A percentile compares a stretch with the other conserved stretches of the same genome.
These are phyloP conservation scores for Neoscytalidium dimidiatum DNA, from an alignment of 2,329 filamentous ascomycete species.

Conservation along the genomic window DNA sequence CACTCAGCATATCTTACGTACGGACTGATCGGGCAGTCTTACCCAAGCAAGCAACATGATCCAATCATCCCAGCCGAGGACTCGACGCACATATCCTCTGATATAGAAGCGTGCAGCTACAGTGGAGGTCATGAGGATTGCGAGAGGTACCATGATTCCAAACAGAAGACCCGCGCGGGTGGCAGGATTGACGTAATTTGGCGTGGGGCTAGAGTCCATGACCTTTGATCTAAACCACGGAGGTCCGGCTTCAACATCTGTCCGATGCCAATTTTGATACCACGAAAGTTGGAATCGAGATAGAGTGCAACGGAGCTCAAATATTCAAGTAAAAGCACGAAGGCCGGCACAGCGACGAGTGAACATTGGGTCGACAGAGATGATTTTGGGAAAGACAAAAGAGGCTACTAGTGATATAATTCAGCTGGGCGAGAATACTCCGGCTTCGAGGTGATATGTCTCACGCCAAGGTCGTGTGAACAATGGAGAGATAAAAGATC, in stretches of 20 bases:
- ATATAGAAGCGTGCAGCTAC: slow-evolving; percentile 24
- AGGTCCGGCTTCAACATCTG: not conserved
- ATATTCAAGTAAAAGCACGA: too few relatives aligned
- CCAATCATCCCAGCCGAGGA: slow-evolving; percentile 31
- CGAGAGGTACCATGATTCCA: slow-evolving; percentile 27
- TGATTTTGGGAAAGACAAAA: too few relatives aligned
- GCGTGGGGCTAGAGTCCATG: slow-evolving; percentile 26
- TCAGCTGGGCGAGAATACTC: too few relatives aligned
- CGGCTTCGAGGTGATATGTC: too few relatives aligned
- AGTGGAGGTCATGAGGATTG: slow-evolving; percentile 22
- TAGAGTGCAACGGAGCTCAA: too few relatives aligned
- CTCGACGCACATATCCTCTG: slow-evolving; percentile 29
- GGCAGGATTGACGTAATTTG: slow-evolving; percentile 32
- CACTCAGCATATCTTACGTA: too few relatives aligned
- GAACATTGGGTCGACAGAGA: too few relatives aligned
- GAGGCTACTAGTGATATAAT: too few relatives aligned
- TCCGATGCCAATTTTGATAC: not conserved
- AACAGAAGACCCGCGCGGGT: slow-evolving; percentile 28
- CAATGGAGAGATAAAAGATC: not conserved
- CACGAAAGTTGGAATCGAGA: not conserved
- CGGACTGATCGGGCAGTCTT: too few relatives aligned
- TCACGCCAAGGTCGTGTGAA: too few relatives aligned
- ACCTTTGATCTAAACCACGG: not conserved
- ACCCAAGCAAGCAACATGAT: slow-evolving; percentile 30
- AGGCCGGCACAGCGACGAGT: too few relatives aligned